Percentiles rank a stretch among this genome's conserved stretches.
Evolutionary conservation across 2,329 filamentous ascomycete species (phyloP).

Genomic region (Colletotrichum horii): DNA sequence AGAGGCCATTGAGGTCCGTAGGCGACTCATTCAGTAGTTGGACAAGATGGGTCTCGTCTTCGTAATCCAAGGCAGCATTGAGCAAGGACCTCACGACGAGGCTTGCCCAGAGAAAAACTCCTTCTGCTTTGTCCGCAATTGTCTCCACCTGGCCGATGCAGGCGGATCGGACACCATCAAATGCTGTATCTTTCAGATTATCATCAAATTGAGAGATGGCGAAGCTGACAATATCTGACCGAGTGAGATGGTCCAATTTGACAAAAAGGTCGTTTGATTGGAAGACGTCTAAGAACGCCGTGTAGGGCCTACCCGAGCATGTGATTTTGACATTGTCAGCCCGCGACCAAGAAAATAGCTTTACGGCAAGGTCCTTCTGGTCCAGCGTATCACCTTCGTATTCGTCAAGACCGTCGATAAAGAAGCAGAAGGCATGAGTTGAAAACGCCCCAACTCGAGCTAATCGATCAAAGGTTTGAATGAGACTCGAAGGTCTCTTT

Average conservation of each 20-base stretch:
- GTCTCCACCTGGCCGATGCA: rapidly evolving
- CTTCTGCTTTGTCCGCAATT: not conserved
- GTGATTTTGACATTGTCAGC: not conserved
- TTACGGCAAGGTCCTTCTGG: not conserved
- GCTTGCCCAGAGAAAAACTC: not conserved
- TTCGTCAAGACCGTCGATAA: not conserved
- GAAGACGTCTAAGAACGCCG: not conserved
- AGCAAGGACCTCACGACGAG: not conserved
- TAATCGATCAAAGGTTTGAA: not conserved
- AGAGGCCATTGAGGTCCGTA: not conserved
- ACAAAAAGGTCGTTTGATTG: rapidly evolving
- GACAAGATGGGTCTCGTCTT: not conserved
- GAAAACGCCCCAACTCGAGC: rapidly evolving
- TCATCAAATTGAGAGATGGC: not conserved
- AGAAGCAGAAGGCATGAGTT: not conserved
- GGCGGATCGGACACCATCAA: not conserved
- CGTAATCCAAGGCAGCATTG: not conserved
- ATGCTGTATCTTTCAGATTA: not conserved
- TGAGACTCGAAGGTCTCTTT: not conserved
- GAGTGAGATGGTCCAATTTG: not conserved
- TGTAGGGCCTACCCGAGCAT: not conserved
- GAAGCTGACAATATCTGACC: rapidly evolving
- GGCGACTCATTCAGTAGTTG: not conserved
- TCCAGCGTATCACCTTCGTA: not conserved
- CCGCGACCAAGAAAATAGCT: not conserved